Conservation (phyloP, 2,329 filamentous ascomycete species). For the Colletotrichum tofieldiae region DNA sequence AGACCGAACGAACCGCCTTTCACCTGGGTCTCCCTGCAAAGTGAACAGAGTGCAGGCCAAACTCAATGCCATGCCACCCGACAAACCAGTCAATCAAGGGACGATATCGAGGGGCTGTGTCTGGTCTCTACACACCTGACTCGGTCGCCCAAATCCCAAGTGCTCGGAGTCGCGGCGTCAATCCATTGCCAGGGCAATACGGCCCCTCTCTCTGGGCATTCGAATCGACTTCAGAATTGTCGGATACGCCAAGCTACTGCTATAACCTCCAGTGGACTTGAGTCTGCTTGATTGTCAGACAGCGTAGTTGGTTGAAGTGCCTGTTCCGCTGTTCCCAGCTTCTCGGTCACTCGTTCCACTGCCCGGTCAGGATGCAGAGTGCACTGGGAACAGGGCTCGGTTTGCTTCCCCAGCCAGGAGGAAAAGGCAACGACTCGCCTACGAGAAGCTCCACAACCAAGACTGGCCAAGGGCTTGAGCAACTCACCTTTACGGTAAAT, state of each 20-base stretch:
- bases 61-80: slow-evolving; percentile 11
- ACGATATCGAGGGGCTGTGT: background rate
- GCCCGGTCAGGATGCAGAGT: slow-evolving; percentile 8
- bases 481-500: background rate
- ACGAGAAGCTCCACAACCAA: slow-evolving; percentile 1
- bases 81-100: slow-evolving; percentile 11
- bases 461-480: background rate
- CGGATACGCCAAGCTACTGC: too few species aligned
- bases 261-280: background rate
- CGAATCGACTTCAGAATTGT: background rate
- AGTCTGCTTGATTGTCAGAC: background rate
- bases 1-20: slow-evolving; percentile 12
- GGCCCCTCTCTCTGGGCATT: too few species aligned
- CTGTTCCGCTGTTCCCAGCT: background rate
- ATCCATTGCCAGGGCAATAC: background rate
- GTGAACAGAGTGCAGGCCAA: background rate
- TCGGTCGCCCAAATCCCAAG: background rate
- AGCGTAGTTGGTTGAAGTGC: background rate
- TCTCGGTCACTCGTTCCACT: slow-evolving; percentile 13
- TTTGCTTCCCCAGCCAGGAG: slow-evolving; percentile 33
- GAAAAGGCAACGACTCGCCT: background rate
- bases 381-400: slow-evolving; percentile 26
- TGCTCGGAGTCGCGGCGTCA: background rate
- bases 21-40: slow-evolving; percentile 7
- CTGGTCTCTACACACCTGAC: background rate